Conservation (phyloP, 352 stramenopile genomes). For the Aphanomyces euteiches region DNA sequence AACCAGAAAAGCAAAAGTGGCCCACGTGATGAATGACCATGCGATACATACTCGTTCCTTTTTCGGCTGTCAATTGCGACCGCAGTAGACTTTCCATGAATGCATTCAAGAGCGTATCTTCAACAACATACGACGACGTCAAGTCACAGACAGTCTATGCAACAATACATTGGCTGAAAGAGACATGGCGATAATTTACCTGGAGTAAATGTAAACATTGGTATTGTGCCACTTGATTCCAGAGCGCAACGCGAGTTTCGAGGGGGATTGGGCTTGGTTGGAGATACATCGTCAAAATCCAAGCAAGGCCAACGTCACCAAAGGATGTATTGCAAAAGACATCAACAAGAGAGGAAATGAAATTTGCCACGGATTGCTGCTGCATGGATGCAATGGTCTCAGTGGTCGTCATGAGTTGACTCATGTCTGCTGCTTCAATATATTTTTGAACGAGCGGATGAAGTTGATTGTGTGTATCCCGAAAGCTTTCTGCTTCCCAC, state of each 20-base stretch:
- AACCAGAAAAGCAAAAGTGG: constrained; percentile 13
- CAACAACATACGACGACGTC: not conserved
- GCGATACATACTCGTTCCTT: constrained; percentile 10
- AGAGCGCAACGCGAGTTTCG: not conserved
- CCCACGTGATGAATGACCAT: constrained; percentile 10
- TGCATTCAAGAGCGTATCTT: constrained; percentile 1
- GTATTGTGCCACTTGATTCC: constrained; percentile 17
- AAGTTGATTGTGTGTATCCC: not conserved
- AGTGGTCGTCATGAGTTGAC: not conserved
- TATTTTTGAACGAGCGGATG: constrained; percentile 15
- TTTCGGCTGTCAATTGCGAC: not conserved
- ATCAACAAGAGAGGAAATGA: constrained; percentile 20
- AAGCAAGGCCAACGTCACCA: constrained; percentile 4
- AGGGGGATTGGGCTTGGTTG: not conserved
- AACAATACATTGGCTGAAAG: not conserved
- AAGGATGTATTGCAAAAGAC: constrained; percentile 26
- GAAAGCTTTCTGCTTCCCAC: constrained; percentile 16
- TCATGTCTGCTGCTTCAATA: not conserved
- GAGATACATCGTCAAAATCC: constrained; percentile 13
- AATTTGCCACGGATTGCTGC: constrained; percentile 13
- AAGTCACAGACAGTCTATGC: not conserved
- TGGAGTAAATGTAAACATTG: constrained; percentile 13
- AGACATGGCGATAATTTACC: not conserved
- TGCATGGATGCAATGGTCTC: constrained; percentile 1
- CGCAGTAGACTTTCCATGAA: not conserved